phyloP scores from a whole-genome alignment of 2,329 filamentous ascomycete species.

The Periglandula ipomoeae region DNA sequence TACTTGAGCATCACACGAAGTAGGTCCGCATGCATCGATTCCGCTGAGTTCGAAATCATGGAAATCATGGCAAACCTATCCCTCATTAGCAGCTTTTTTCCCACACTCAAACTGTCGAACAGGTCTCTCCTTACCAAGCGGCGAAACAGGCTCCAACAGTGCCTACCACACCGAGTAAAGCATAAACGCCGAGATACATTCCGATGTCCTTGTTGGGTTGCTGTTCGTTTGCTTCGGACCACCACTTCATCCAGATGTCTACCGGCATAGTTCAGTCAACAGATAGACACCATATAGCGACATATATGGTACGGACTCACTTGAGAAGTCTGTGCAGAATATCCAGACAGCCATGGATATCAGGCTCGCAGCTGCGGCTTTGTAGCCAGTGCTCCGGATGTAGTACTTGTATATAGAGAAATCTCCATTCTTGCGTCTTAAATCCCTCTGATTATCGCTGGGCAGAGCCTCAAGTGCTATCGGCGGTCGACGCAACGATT shows the following conservation, averaged over 20 bases:
- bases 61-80: too few species aligned
- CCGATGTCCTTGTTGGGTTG: conserved; percentile 12
- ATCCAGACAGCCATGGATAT: conserved; percentile 2
- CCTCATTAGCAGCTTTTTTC: background rate
- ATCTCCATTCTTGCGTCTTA: conserved; percentile 8
- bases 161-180: conserved; percentile 8
- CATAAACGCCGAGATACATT: conserved; percentile 14
- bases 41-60: too few species aligned
- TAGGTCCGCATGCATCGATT: too few species aligned
- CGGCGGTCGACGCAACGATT: too few species aligned
- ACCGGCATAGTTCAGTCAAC: too few species aligned
- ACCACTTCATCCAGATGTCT: conserved; percentile 18
- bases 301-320: too few species aligned
- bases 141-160: conserved; percentile 7
- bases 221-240: conserved; percentile 13
- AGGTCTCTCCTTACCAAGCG: conserved; percentile 7
- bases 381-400: background rate
- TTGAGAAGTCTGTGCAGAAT: background rate
- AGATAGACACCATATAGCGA: too few species aligned
- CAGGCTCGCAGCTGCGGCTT: background rate
- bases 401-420: conserved; percentile 9
- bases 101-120: too few species aligned
- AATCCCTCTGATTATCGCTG: too few species aligned
- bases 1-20: too few species aligned
- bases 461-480: too few species aligned